These are phyloP conservation scores for Comarum palustre DNA, from an alignment of 306 rosid species.

Conservation along the genomic window DNA sequence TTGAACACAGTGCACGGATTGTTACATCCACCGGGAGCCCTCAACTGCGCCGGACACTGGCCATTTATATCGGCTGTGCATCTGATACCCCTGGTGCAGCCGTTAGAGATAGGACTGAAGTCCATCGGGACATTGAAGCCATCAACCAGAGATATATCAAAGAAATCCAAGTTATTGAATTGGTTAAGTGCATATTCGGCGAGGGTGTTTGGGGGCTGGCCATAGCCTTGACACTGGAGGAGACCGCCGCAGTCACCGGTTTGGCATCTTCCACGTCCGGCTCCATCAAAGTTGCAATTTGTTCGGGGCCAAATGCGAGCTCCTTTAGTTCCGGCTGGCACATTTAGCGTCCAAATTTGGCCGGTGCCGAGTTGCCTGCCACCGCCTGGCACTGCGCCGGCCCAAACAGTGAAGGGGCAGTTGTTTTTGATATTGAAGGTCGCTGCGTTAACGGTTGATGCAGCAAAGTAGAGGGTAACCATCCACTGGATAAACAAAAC, in stretches of 20 bases:
- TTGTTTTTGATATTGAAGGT: not conserved
- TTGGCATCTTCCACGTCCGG: not conserved
- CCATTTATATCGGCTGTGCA: not conserved
- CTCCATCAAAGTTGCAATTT: not conserved
- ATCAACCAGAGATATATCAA: not conserved
- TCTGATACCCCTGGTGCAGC: not conserved
- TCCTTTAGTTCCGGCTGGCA: not conserved
- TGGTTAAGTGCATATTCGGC: not conserved
- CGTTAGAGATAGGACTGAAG: not conserved
- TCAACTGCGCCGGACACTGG: not conserved
- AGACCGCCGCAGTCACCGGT: not conserved
- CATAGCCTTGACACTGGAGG: not conserved
- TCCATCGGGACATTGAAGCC: not conserved
- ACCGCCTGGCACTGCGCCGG: not conserved
- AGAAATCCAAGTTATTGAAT: not conserved
- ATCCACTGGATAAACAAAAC: not conserved
- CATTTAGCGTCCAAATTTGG: not conserved
- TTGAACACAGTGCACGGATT: slow-evolving; percentile 21
- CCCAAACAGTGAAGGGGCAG: not conserved
- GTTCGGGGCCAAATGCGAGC: not conserved
- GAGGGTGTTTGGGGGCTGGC: not conserved
- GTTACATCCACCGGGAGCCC: not conserved
- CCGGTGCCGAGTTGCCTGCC: not conserved
- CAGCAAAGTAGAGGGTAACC: not conserved
- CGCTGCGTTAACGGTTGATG: not conserved